Conservation (phyloP, 1,139 yeast genomes). For the Kodamaea arcana region DNA sequence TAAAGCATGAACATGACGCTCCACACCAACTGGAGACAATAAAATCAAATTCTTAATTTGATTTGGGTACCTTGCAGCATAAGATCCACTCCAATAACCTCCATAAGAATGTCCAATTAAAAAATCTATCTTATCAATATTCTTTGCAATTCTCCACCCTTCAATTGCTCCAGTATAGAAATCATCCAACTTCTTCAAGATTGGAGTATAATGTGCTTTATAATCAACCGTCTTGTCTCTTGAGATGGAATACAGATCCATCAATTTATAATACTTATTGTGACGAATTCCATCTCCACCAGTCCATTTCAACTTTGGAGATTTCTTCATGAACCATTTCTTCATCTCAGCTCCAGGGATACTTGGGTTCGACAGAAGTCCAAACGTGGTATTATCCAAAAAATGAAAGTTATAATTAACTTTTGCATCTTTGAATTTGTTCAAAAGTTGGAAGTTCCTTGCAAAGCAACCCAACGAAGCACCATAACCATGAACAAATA, state of each 20-base stretch:
- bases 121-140: slow-evolving; percentile 34
- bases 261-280: slow-evolving; percentile 41
- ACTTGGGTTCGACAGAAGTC: slow-evolving; percentile 66
- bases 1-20: slow-evolving; percentile 64
- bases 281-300: slow-evolving; percentile 29
- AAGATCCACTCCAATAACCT: slow-evolving; percentile 45
- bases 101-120: slow-evolving; percentile 47
- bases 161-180: slow-evolving; percentile 39
- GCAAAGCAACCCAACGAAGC: slow-evolving; percentile 86
- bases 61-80: slow-evolving; percentile 45
- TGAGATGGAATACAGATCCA: slow-evolving; percentile 32
- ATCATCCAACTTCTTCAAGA: slow-evolving; percentile 36
- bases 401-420: slow-evolving; percentile 58
- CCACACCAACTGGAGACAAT: slow-evolving; percentile 90
- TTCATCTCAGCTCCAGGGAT: slow-evolving; percentile 40
- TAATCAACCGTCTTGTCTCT: slow-evolving; percentile 24
- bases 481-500: slow-evolving; percentile 87
- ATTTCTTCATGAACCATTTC: slow-evolving; percentile 26
- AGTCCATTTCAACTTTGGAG: slow-evolving; percentile 27
- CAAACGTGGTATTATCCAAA: slow-evolving; percentile 82
- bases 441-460: slow-evolving; percentile 58
- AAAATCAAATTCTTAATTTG: slow-evolving; percentile 63
- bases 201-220: slow-evolving; percentile 36
- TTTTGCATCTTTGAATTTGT: slow-evolving; percentile 35
- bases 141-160: slow-evolving; percentile 31